These are phyloP conservation scores for Pouteria campechiana DNA, from an alignment of 179 eudicot species.

Conservation along the genomic window DNA sequence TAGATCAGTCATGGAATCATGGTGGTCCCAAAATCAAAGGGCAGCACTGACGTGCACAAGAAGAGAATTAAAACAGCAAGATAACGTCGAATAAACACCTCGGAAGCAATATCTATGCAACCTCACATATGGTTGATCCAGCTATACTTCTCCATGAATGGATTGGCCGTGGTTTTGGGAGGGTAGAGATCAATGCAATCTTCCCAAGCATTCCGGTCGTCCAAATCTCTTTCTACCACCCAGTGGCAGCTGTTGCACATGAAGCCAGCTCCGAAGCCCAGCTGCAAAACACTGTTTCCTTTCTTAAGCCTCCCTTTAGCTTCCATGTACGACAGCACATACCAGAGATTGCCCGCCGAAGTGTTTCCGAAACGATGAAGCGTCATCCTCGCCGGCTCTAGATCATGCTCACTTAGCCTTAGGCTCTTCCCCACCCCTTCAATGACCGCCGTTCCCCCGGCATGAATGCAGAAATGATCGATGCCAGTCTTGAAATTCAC, in stretches of 20 bases:
- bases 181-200: conserved; percentile 34
- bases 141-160: conserved; percentile 42
- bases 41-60: too few species aligned
- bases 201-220: conserved; percentile 29
- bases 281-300: conserved; percentile 66
- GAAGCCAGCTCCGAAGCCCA: conserved; percentile 66
- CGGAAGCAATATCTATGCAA: too few species aligned
- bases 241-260: conserved; percentile 58
- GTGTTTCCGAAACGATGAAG: conserved; percentile 70
- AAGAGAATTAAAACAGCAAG: too few species aligned
- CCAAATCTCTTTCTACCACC: conserved; percentile 43
- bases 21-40: too few species aligned
- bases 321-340: conserved; percentile 84
- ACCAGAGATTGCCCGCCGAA: conserved; percentile 72
- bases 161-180: conserved; percentile 19
- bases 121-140: too few species aligned
- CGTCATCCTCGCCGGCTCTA: conserved; percentile 66
- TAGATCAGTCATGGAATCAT: too few species aligned
- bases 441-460: conserved; percentile 53
- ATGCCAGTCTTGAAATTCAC: conserved; percentile 31
- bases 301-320: conserved; percentile 78
- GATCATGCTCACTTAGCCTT: conserved; percentile 33
- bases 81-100: too few species aligned
- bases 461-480: conserved; percentile 43
- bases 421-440: conserved; percentile 52